A percentile compares a stretch with the other conserved stretches of the same genome.
phyloP scores from a whole-genome alignment of 2,329 filamentous ascomycete genomes.

The Colletotrichum sp. region DNA sequence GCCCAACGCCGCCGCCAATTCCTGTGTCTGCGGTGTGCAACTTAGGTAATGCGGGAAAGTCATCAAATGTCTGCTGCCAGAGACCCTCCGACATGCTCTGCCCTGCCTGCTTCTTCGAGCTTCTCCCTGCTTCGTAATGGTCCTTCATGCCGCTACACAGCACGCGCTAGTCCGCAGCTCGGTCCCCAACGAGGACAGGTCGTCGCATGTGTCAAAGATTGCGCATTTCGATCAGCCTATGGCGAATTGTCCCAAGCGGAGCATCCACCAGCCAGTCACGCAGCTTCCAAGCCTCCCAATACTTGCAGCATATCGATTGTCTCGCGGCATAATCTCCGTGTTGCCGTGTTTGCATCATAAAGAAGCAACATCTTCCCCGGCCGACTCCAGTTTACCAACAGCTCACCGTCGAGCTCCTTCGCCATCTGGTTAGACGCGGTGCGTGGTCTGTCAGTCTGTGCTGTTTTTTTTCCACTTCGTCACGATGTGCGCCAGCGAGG shows the following conservation, averaged over 20 bases:
- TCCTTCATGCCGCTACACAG: not conserved
- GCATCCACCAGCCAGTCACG: not conserved
- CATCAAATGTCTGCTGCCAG: not conserved
- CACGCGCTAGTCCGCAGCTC: not conserved
- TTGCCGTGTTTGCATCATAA: not conserved
- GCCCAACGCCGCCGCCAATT: not conserved
- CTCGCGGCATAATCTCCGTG: not conserved
- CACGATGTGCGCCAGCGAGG: not conserved
- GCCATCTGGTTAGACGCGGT: not conserved
- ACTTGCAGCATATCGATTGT: not conserved
- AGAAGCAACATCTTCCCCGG: not conserved
- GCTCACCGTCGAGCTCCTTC: not conserved
- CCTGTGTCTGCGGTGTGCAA: not conserved
- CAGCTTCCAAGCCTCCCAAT: not conserved
- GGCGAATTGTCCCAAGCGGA: conserved; percentile 8
- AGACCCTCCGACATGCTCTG: not conserved
- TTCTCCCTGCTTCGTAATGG: conserved; percentile 13
- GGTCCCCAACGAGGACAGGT: not conserved
- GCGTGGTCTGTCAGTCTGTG: not conserved
- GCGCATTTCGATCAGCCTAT: conserved; percentile 14
- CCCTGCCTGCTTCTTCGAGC: not conserved
- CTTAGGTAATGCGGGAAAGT: not conserved
- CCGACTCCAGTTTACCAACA: not conserved
- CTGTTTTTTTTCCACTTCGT: not conserved
- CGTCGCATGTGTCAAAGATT: conserved; percentile 13